Evolutionary conservation across 2,329 filamentous ascomycete genomes (phyloP).

Genomic region (Pseudomassariella vexata): DNA sequence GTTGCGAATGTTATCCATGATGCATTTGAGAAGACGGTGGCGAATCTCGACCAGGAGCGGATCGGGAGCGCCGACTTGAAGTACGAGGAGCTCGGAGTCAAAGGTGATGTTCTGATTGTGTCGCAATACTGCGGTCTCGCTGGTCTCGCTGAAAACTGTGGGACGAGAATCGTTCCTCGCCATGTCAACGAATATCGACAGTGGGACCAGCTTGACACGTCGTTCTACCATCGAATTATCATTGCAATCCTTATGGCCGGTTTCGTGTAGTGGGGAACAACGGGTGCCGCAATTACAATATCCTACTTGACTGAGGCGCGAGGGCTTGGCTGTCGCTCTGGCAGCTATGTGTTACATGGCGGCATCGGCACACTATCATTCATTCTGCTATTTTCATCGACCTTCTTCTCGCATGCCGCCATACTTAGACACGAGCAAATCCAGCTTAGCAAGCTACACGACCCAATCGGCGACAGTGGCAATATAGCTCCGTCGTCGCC

Average conservation of each 20-base stretch:
- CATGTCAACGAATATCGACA: conserved; percentile 8
- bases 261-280: conserved; percentile 13
- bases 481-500: not conserved
- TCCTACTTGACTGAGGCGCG: conserved; percentile 11
- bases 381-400: conserved; percentile 9
- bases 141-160: conserved; percentile 2
- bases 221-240: conserved; percentile 11
- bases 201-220: conserved; percentile 10
- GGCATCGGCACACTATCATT: conserved; percentile 7
- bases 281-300: conserved; percentile 10
- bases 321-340: conserved; percentile 13
- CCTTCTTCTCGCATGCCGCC: conserved; percentile 12
- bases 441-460: not conserved
- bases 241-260: conserved; percentile 6
- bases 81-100: conserved; percentile 7
- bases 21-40: conserved; percentile 6
- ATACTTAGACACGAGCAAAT: conserved; percentile 9
- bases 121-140: conserved; percentile 9
- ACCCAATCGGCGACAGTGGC: not conserved
- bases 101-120: conserved; percentile 6
- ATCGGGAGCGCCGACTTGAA: conserved; percentile 3
- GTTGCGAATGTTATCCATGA: conserved; percentile 9
- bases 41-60: not conserved
- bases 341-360: conserved; percentile 13
- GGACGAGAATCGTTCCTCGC: conserved; percentile 1